Percentiles rank a stretch among this genome's conserved stretches.
Conservation (phyloP, 2,329 filamentous ascomycete species). For the Gaeumannomyces sp. region DNA sequence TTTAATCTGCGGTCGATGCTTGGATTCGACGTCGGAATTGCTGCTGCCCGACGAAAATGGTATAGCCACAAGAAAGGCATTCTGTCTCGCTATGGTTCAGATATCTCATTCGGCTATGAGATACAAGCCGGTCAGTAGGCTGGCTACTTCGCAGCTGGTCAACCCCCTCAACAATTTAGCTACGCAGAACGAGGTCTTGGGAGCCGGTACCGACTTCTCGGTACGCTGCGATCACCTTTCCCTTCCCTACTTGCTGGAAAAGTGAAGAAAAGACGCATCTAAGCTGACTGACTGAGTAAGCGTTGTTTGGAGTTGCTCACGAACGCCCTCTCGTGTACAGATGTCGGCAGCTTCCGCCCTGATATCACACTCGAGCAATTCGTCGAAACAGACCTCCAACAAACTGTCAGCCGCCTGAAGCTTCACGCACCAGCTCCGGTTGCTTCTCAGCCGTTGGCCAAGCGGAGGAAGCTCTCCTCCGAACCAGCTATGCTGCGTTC, state of each 20-base stretch:
- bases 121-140: slow-evolving; percentile 21
- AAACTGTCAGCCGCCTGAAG: slow-evolving; percentile 13
- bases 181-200: slow-evolving; percentile 15
- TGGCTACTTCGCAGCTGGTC: slow-evolving; percentile 20
- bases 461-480: slow-evolving; percentile 16
- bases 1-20: slow-evolving; percentile 18
- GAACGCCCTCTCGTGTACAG: slow-evolving; percentile 10
- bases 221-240: slow-evolving; percentile 13
- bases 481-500: slow-evolving; percentile 6
- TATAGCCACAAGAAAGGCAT: slow-evolving; percentile 11
- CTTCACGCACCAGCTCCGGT: neutral
- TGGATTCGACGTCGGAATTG: slow-evolving; percentile 14
- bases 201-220: slow-evolving; percentile 19
- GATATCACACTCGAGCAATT: slow-evolving; percentile 14
- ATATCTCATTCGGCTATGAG: slow-evolving; percentile 18
- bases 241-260: slow-evolving; percentile 3
- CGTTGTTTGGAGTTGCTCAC: slow-evolving; percentile 16
- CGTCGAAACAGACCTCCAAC: slow-evolving; percentile 14
- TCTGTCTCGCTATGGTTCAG: slow-evolving; percentile 20
- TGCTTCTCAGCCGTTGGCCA: slow-evolving; percentile 9
- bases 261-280: neutral
- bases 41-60: slow-evolving; percentile 16
- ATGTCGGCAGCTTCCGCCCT: slow-evolving; percentile 1
- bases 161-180: slow-evolving; percentile 14
- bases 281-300: slow-evolving; percentile 9